Evolutionary conservation across 1,284 basidiomycete genomes (phyloP), one percentile per base, ranked within the genome.

Genomic region (Papiliotrema laurentii): DNA sequence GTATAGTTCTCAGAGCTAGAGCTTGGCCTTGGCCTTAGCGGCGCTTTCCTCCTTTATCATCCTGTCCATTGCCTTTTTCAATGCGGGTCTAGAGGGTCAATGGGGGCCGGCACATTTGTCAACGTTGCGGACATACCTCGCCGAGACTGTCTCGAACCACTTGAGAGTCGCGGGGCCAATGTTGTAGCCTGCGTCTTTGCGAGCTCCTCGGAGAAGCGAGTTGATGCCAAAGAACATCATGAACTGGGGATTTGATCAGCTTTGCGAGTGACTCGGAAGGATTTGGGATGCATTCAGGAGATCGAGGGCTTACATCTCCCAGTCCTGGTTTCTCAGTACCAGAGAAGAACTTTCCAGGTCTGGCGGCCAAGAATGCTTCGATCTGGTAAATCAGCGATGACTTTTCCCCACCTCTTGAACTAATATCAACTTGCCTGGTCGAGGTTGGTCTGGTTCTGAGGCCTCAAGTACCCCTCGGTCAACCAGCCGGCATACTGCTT

Each of bases 221-320:
- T 55, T 51, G 54, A 68, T 55, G 6, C 58, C 51, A 49, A 65
- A 69, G 55, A 56, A 57, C 56, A 71, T 57, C 61, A 68, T 61
- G 56, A 69, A 64, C 64, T 66, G 48, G 16, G 5, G 19, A 21
- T 18, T 14, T 16, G 27, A 28, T 24, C 10, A 16, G 21, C 19
- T 46, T 19, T n/a, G 44, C 30, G 35, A 31, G 28, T 7, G 25
- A 35, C 18, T 11, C 4, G 16, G 43, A 30, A n/a, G n/a, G n/a
- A n/a, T n/a, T n/a, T n/a, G n/a, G n/a, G n/a, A n/a, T n/a, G n/a
- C n/a, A n/a, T n/a, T n/a, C n/a, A n/a, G n/a, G n/a, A n/a, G n/a
- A n/a, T n/a, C n/a, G n/a, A n/a, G n/a, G n/a, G 59, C 67, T 60
- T 43, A 70, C 68, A 38, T 72, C 69, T 4, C 63, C 66, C 39